A percentile compares a stretch with the other conserved stretches of the same genome.
Conservation (phyloP, 2,329 filamentous ascomycete genomes). For the Fusarium neocosmosporiellum region DNA sequence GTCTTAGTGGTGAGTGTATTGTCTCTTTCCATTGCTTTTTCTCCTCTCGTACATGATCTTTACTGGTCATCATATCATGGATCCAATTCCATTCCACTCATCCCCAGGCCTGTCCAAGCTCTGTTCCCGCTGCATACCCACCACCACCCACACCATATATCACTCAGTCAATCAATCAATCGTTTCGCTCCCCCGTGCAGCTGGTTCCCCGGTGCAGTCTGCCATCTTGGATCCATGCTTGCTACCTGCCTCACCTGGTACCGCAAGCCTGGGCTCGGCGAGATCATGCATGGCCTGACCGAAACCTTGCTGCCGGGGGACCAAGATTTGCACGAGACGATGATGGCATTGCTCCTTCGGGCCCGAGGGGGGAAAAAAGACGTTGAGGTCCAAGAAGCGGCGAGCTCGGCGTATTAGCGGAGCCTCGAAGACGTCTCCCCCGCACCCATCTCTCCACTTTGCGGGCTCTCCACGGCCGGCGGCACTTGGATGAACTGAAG, state of each 20-base stretch:
- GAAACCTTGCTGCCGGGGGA: constrained; percentile 26
- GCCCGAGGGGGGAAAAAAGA: constrained; percentile 16
- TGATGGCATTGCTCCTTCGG: constrained; percentile 23
- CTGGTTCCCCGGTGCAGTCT: constrained; percentile 15
- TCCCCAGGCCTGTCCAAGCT: constrained; percentile 16
- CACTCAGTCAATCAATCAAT: not conserved
- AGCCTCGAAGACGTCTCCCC: constrained; percentile 39
- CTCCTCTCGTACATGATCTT: constrained; percentile 11
- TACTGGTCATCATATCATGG: constrained; percentile 30
- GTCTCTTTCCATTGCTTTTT: constrained; percentile 6
- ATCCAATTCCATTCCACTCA: constrained; percentile 8
- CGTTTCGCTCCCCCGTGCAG: constrained; percentile 16
- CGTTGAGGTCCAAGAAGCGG: constrained; percentile 28
- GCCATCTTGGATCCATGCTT: constrained; percentile 24
- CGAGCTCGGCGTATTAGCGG: constrained; percentile 45
- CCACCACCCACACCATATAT: constrained; percentile 27
- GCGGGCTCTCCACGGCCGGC: constrained; percentile 38
- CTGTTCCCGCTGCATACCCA: constrained; percentile 15
- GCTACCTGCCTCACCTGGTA: constrained; percentile 22
- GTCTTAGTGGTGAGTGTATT: constrained; percentile 39
- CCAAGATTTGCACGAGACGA: constrained; percentile 2
- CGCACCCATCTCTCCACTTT: constrained; percentile 39
- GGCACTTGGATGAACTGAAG: constrained; percentile 23
- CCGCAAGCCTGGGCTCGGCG: constrained; percentile 35
- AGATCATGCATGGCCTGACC: constrained; percentile 38